Evolutionary conservation across 306 rosid species (phyloP).

Genomic region (Malus sylvestris): DNA sequence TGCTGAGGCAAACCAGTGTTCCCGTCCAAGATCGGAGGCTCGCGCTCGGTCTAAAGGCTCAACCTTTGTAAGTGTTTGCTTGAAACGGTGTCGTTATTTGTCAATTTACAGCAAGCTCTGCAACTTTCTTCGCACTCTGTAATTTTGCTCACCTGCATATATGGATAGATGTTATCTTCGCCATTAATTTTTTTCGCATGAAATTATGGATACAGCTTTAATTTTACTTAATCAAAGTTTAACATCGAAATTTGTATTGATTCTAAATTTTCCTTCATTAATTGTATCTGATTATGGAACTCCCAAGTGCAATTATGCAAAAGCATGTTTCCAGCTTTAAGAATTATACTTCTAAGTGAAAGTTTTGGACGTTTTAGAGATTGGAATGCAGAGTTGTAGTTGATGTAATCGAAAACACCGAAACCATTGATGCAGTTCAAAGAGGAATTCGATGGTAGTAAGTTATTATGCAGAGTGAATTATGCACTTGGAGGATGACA

Average conservation of each 20-base stretch:
- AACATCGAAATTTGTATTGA: background rate
- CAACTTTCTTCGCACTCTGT: background rate
- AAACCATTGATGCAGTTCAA: background rate
- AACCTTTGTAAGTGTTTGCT: background rate
- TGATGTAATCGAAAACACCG: background rate
- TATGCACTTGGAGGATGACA: background rate
- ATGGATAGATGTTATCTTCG: background rate
- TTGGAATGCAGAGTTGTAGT: background rate
- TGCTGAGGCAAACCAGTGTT: background rate
- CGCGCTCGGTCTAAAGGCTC: background rate
- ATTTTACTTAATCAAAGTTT: background rate
- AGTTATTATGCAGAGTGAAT: background rate
- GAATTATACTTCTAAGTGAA: background rate
- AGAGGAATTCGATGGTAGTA: background rate
- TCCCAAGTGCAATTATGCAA: background rate
- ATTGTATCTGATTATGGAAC: background rate
- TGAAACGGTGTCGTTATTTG: background rate
- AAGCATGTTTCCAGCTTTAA: background rate
- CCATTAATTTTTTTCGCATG: background rate
- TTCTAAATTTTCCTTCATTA: background rate
- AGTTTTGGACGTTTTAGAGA: background rate
- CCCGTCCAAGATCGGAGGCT: background rate
- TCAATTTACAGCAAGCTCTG: background rate
- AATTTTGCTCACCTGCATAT: background rate
- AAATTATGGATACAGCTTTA: background rate